Evolutionary conservation across 805 yeast genomes (phyloP), one percentile per base, ranked within the genome.

Genomic region (Ogataea philodendri): DNA sequence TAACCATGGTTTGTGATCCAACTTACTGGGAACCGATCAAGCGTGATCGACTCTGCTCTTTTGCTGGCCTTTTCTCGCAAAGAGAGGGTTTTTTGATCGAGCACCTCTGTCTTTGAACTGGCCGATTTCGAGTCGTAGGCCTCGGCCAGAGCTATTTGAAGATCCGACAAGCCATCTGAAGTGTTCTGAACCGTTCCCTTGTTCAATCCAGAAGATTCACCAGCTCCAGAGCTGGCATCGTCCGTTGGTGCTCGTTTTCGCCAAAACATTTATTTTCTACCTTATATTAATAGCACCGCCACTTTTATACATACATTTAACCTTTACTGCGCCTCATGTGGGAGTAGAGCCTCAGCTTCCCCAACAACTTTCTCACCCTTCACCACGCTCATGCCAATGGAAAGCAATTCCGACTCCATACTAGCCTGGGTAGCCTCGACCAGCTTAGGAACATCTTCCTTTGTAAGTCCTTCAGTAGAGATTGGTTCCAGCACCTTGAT

Each of bases 401-500:
- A 57, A 32, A 60, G 42, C 15, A 70, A 55, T 9, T 55, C 63
- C 9, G 51, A 46, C 22, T 60, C 47, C 95, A 90, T 89, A 19
- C 57, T 54, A 0, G 67, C 68, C 50, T 84, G 69, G 7, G 81
- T 71, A n/a, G 68, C 59, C 13, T 68, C 70, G 25, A 79, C 63
- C 37, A 90, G 72, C 3, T 59, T 70, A 35, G 74, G 67, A 27
- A 93, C 83, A 43, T 87, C 87, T 10, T 80, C 89, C 35, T 78
- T 72, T 13, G 81, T 74, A 51, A 86, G 57, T 15, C 81, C 81
- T 14, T 69, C 73, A 7, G 97, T 87, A 8, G 74, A 56, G 41
- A 90, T 69, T 22, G 97, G 96, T 36, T 84, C 83, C 44, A 93
- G 69, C 7, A 93, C 95, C 49, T 77, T 81, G 39, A 89, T 74